These are phyloP conservation scores for Tricharina praecox DNA, from an alignment of 495 filamentous ascomycete species.

Conservation along the genomic window DNA sequence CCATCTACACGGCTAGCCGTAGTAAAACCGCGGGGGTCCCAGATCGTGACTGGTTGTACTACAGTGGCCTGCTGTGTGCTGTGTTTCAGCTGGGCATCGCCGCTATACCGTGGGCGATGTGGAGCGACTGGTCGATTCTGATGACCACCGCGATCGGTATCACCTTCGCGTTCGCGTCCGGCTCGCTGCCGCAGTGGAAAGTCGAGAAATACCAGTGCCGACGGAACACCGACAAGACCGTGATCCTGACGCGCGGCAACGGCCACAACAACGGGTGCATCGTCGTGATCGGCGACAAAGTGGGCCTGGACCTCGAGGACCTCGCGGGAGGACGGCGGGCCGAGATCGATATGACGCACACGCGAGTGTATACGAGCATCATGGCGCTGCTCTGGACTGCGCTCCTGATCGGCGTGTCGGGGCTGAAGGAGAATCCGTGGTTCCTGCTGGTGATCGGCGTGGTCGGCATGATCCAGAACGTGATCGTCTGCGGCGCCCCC, in stretches of 20 bases:
- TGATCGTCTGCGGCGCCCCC: conserved; percentile 27
- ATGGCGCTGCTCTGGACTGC: conserved; percentile 28
- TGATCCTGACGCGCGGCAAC: conserved; percentile 32
- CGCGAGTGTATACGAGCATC: background rate
- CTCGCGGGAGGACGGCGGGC: conserved; percentile 28
- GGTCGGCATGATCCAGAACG: conserved; percentile 32
- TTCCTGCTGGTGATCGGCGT: conserved; percentile 30
- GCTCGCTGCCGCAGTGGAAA: conserved; percentile 32
- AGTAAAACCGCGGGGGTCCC: conserved; percentile 6
- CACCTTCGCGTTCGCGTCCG: conserved; percentile 28
- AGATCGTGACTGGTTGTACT: conserved; percentile 26
- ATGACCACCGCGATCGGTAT: conserved; percentile 31
- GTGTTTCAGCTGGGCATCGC: conserved; percentile 35
- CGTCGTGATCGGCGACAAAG: conserved; percentile 28
- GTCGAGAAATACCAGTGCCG: conserved; percentile 37
- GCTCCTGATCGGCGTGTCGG: conserved; percentile 29
- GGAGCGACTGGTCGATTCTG: conserved; percentile 33
- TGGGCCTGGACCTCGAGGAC: conserved; percentile 34
- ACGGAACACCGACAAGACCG: conserved; percentile 19
- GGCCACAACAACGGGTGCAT: conserved; percentile 33
- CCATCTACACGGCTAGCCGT: conserved; percentile 12
- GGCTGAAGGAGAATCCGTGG: conserved; percentile 28
- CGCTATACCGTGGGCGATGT: conserved; percentile 30
- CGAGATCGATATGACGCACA: background rate
- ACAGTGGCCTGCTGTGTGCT: conserved; percentile 26